Evolutionary conservation across 805 yeast species (phyloP).

Genomic region (Novakomyces olei): DNA sequence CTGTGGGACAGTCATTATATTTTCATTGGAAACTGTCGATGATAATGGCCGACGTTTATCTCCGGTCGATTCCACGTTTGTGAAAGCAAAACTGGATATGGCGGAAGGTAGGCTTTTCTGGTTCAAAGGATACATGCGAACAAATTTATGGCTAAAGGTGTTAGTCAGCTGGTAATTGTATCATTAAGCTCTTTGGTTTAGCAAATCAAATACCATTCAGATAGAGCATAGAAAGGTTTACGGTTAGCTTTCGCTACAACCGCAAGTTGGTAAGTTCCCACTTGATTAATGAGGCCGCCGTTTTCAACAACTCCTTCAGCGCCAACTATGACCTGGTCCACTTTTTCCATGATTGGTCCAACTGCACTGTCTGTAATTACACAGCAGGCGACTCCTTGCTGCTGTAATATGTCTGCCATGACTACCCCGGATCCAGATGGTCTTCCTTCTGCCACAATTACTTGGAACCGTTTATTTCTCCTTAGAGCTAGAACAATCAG

Average conservation of each 20-base stretch:
- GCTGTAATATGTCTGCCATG: conserved; percentile 47
- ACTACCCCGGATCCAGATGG: conserved; percentile 55
- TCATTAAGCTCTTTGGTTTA: not conserved
- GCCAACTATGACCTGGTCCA: conserved; percentile 85
- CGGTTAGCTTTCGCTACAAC: conserved; percentile 74
- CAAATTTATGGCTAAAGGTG: conserved; percentile 61
- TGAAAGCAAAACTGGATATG: conserved; percentile 15
- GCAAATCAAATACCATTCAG: conserved; percentile 29
- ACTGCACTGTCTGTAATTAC: conserved; percentile 83
- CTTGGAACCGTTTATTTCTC: conserved; percentile 64
- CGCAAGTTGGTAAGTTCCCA: conserved; percentile 89
- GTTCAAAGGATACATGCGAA: conserved; percentile 81
- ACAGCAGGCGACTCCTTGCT: conserved; percentile 63
- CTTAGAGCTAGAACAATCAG: conserved; percentile 54
- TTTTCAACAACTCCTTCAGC: conserved; percentile 99
- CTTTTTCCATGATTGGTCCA: conserved; percentile 74
- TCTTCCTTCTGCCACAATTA: conserved; percentile 79
- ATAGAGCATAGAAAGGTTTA: conserved; percentile 82
- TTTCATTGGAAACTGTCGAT: not conserved
- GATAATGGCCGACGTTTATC: too few species aligned
- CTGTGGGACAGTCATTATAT: conserved; percentile 2
- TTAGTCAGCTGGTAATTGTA: not conserved
- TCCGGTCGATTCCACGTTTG: too few species aligned
- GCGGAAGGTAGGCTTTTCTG: conserved; percentile 71
- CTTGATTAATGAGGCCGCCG: conserved; percentile 87